phyloP scores from a whole-genome alignment of 2,329 filamentous ascomycete genomes.

The Diplodia sapinea region DNA sequence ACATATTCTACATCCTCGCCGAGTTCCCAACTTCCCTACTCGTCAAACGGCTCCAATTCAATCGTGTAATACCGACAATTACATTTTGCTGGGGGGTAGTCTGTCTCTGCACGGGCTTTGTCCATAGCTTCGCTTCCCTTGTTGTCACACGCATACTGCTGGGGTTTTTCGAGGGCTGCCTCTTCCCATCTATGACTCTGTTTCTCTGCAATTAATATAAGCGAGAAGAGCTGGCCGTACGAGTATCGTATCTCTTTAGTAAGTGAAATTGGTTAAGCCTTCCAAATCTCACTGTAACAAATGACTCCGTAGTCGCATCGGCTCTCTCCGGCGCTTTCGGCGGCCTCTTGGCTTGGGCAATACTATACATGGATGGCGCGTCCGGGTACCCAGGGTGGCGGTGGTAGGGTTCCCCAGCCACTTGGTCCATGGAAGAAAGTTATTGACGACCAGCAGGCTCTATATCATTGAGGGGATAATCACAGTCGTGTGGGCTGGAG shows the following conservation, averaged over 20 bases:
- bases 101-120: conserved; percentile 40
- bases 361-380: conserved; percentile 42
- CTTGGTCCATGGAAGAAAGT: not conserved
- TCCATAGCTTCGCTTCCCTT: conserved; percentile 37
- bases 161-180: conserved; percentile 43
- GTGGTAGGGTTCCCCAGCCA: conserved; percentile 35
- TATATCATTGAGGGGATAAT: conserved; percentile 44
- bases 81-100: conserved; percentile 41
- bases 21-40: conserved; percentile 45
- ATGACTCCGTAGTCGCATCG: conserved; percentile 33
- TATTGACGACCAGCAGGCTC: conserved; percentile 34
- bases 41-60: conserved; percentile 45
- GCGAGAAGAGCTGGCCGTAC: conserved; percentile 40
- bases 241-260: conserved; percentile 42
- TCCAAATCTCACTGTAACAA: not conserved
- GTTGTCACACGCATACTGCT: conserved; percentile 38
- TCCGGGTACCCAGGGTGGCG: conserved; percentile 39
- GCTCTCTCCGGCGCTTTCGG: conserved; percentile 41
- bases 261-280: not conserved
- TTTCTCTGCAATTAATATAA: conserved; percentile 44
- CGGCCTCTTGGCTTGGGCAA: conserved; percentile 40
- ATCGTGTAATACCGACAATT: conserved; percentile 41
- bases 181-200: conserved; percentile 43
- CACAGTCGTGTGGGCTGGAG: conserved; percentile 40
- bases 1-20: conserved; percentile 46